phyloP scores from a whole-genome alignment of 2,329 filamentous ascomycete genomes.

The Aureobasidium sp. region DNA sequence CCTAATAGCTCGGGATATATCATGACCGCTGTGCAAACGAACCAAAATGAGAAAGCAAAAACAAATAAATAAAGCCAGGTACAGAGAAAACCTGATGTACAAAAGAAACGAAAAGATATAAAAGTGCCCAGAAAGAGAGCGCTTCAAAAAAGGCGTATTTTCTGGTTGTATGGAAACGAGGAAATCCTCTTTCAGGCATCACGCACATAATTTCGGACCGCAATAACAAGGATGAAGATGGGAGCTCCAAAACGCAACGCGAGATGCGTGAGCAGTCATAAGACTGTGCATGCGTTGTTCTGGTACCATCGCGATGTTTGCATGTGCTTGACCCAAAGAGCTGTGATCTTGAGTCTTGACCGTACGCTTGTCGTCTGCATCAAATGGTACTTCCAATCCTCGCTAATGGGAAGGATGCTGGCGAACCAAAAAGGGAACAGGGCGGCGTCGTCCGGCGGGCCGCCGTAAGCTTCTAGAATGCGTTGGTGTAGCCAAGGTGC shows the following conservation, averaged over 20 bases:
- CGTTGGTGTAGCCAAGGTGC: constrained; percentile 69
- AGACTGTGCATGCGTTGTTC: constrained; percentile 34
- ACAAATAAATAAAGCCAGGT: background rate
- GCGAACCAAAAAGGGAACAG: constrained; percentile 88
- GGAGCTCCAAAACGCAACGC: constrained; percentile 25
- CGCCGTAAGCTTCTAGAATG: constrained; percentile 67
- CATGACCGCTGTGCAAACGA: constrained; percentile 10
- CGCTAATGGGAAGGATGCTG: constrained; percentile 68
- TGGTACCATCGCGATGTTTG: constrained; percentile 62
- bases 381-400: constrained; percentile 72
- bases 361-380: constrained; percentile 68
- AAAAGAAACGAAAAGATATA: background rate
- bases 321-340: constrained; percentile 68
- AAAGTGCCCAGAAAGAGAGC: background rate
- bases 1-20: constrained; percentile 16
- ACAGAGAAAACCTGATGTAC: background rate
- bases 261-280: constrained; percentile 30
- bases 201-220: constrained; percentile 11
- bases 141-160: background rate
- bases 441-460: constrained; percentile 67
- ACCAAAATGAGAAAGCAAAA: background rate
- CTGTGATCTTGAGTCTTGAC: constrained; percentile 75
- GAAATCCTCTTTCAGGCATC: background rate
- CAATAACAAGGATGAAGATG: constrained; percentile 23
- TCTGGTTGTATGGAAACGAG: background rate